Evolutionary conservation across 2,329 filamentous ascomycete species (phyloP).

Genomic region (Acephala macrosclerotiorum): DNA sequence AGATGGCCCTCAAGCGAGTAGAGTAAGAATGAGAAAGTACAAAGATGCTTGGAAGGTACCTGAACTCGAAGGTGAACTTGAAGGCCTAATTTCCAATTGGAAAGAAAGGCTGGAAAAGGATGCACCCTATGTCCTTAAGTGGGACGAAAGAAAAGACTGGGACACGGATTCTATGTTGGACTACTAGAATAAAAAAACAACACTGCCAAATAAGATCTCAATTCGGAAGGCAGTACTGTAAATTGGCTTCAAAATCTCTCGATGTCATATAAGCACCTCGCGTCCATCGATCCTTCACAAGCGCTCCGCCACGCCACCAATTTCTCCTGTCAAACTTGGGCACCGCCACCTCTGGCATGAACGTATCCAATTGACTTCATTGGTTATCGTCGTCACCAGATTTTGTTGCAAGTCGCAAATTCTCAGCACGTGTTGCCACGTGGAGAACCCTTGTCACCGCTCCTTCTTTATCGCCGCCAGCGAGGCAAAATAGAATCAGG

Average conservation of each 20-base stretch:
- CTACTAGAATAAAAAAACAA: no score
- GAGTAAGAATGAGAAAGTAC: not conserved
- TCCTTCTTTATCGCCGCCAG: not conserved
- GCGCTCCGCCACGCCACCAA: not conserved
- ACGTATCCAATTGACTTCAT: not conserved
- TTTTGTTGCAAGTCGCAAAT: slow-evolving; percentile 11
- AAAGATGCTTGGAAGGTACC: not conserved
- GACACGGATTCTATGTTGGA: no score
- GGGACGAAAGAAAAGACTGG: no score
- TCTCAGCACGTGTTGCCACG: slow-evolving; percentile 10
- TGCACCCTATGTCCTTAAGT: no score
- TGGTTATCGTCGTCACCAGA: not conserved
- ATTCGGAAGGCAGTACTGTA: no score
- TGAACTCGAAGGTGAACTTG: not conserved
- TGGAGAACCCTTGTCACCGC: slow-evolving; percentile 10
- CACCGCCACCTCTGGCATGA: not conserved
- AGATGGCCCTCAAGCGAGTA: not conserved
- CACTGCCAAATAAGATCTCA: no score
- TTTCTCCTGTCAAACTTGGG: not conserved
- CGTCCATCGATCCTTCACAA: not conserved
- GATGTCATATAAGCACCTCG: not conserved
- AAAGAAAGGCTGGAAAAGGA: not conserved
- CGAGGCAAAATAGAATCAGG: not conserved
- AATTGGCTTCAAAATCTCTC: not conserved
- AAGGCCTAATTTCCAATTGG: not conserved